Evolutionary conservation across 495 filamentous ascomycete species (phyloP), one percentile per base, ranked within the genome.

Genomic region (Trichocladium uniseriatum): DNA sequence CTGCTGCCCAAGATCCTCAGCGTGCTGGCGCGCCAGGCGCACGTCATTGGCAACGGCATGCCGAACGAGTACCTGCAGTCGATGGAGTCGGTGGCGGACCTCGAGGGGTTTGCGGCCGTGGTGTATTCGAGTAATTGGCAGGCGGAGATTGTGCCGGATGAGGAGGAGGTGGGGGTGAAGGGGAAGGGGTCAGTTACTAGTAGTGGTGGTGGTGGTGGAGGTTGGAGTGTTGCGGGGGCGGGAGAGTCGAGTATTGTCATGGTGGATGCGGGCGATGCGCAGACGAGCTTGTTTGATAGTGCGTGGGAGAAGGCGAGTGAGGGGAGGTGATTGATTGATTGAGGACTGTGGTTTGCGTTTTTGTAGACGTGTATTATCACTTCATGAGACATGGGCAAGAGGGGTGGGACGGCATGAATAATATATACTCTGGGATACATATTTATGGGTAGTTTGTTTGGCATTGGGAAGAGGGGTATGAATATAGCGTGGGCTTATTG

Each of bases 81-180:
- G 1, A 87, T 91, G 78, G 91, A 96, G 57, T 63, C 75, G 40
- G 88, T 92, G 10, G 76, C 78, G 11, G 89, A 96, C 53, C 71
- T 97, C n/a, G 87, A 94, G 58, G 90, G 86, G 0, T 96, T 97
- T 55, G 87, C 91, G 5, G 91, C 92, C 1, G 84, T 96, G 7
- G 86, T 97, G 24, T 97, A 95, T 62, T 89, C 84, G 50, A 90
- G 85, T 42, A 94, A 95, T 66, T 95, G 76, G 76, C 70, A 78
- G 60, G 73, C 84, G 51, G 87, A 94, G 59, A 80, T 84, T 41
- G 80, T 79, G 43, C 63, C 57, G 20, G 64, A 69, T 5, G 16
- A 19, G 38, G 38, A 16, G 21, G 8, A 38, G 24, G 24, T 6
- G 35, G 22, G 20, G 38, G 42, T 8, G n/a, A 2, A n/a, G 11